Conservation (phyloP, 192 early-diverging fungal species). For the Entrophospora sp. region DNA sequence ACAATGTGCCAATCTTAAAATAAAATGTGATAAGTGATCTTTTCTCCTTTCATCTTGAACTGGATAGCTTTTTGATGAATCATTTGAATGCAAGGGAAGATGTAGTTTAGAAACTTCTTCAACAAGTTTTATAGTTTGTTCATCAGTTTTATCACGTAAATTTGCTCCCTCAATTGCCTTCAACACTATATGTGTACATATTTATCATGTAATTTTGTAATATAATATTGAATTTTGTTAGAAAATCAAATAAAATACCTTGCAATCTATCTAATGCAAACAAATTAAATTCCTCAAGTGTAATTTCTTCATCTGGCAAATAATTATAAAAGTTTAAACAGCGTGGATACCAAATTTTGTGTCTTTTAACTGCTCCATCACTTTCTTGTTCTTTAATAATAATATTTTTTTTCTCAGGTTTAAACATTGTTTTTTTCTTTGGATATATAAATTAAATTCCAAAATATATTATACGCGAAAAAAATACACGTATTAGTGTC, state of each 20-base stretch:
- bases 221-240: not conserved
- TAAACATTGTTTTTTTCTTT: too few relatives aligned
- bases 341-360: too few relatives aligned
- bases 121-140: conserved; percentile 47
- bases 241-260: conserved; percentile 24
- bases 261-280: conserved; percentile 67
- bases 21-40: conserved; percentile 77
- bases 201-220: too few relatives aligned
- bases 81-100: conserved; percentile 55
- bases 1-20: conserved; percentile 67
- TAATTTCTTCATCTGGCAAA: conserved; percentile 59
- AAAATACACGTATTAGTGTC: too few relatives aligned
- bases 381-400: too few relatives aligned
- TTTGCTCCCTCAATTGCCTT: conserved; percentile 73
- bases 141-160: conserved; percentile 56
- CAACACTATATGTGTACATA: conserved; percentile 56
- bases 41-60: conserved; percentile 54
- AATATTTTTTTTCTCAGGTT: too few relatives aligned
- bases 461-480: too few relatives aligned
- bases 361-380: too few relatives aligned
- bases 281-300: conserved; percentile 63
- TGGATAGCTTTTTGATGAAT: conserved; percentile 24
- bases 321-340: conserved; percentile 62
- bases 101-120: conserved; percentile 42
- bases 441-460: too few relatives aligned